phyloP scores from a whole-genome alignment of 306 rosid species.

The Calophaca sinica region DNA sequence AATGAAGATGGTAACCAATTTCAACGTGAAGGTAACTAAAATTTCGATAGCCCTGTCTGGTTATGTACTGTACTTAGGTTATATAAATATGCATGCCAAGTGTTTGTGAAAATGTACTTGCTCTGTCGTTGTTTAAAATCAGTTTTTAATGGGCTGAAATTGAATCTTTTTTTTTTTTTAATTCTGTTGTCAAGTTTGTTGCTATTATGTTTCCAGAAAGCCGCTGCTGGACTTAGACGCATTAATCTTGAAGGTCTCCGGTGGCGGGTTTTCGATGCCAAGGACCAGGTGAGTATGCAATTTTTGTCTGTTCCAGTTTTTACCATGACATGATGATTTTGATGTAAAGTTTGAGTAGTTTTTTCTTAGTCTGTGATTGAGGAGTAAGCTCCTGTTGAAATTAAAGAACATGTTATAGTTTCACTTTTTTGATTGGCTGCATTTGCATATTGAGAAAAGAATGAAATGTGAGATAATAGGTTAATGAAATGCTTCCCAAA shows the following conservation, averaged over 20 bases:
- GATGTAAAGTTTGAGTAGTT: background rate
- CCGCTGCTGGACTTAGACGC: conserved; percentile 85
- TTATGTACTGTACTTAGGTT: background rate
- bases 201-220: conserved; percentile 64
- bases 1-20: conserved; percentile 48
- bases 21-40: conserved; percentile 53
- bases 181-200: background rate
- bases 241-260: conserved; percentile 87
- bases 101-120: conserved; percentile 43
- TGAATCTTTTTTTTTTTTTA: background rate
- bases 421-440: conserved; percentile 16
- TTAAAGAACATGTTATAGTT: conserved; percentile 1
- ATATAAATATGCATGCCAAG: conserved; percentile 18
- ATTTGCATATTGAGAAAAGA: background rate
- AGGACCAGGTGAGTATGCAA: conserved; percentile 71
- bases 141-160: background rate
- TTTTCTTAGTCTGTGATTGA: background rate
- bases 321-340: conserved; percentile 7
- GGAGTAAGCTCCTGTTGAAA: background rate
- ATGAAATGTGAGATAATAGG: background rate
- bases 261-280: conserved; percentile 94
- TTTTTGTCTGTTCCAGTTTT: conserved; percentile 4
- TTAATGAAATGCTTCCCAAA: conserved; percentile 12
- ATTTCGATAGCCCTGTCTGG: background rate
- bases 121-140: background rate